A percentile compares a stretch with the other conserved stretches of the same genome.
Evolutionary conservation across 164 flowering plant genomes (phyloP).

Genomic region (Amborella trichopoda): DNA sequence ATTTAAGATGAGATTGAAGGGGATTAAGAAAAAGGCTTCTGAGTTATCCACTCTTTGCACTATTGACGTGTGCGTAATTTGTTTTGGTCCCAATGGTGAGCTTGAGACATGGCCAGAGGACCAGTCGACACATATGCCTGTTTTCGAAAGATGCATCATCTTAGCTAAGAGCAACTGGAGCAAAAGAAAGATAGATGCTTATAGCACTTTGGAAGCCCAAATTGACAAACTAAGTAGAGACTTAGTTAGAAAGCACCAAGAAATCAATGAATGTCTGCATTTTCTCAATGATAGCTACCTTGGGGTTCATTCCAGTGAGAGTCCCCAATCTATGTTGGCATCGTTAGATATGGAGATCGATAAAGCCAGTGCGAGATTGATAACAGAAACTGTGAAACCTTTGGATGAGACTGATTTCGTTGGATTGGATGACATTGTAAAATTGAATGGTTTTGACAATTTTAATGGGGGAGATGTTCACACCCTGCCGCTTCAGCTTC

Average conservation of each 20-base stretch:
- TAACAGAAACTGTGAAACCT: too few species aligned
- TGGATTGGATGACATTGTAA: too few species aligned
- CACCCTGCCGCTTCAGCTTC: too few species aligned
- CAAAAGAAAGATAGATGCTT: not conserved
- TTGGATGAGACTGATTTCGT: too few species aligned
- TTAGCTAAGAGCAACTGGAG: not conserved
- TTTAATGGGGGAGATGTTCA: too few species aligned
- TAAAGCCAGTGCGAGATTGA: too few species aligned
- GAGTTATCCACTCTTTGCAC: not conserved
- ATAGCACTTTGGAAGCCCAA: not conserved
- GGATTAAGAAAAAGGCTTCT: not conserved
- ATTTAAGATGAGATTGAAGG: not conserved
- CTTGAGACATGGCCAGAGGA: slow-evolving; percentile 1
- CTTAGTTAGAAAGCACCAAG: not conserved
- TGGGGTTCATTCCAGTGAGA: too few species aligned
- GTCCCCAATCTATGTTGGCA: too few species aligned
- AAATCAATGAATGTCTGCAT: too few species aligned
- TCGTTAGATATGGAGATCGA: too few species aligned
- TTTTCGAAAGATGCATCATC: not conserved
- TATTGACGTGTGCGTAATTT: not conserved
- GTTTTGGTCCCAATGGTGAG: not conserved
- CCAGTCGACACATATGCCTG: not conserved
- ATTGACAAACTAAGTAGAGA: not conserved
- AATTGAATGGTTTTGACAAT: too few species aligned
- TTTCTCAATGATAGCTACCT: too few species aligned